These are phyloP conservation scores for Fraxinus pennsylvanica DNA, from an alignment of 257 asterid genomes.

Conservation along the genomic window DNA sequence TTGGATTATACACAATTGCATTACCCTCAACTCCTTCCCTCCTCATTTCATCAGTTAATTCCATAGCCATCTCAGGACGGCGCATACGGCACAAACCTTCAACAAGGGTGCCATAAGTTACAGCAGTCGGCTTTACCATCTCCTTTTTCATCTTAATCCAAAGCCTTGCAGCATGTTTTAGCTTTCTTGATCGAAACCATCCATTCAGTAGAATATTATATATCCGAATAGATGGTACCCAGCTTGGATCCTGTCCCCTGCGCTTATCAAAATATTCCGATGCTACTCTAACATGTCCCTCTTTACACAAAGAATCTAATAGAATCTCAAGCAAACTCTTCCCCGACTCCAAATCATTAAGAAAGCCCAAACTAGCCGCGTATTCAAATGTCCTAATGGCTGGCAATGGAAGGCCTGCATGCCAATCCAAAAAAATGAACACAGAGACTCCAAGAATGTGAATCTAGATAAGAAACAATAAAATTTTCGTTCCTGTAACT, in stretches of 20 bases:
- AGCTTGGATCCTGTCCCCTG: slow-evolving; percentile 46
- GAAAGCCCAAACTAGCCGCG: slow-evolving; percentile 47
- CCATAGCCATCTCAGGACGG: slow-evolving; percentile 61
- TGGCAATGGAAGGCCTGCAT: slow-evolving; percentile 54
- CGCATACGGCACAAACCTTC: slow-evolving; percentile 77
- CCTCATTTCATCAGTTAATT: slow-evolving; percentile 61
- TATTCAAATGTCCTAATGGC: slow-evolving; percentile 72
- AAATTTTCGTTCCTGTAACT: background rate
- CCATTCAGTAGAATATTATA: slow-evolving; percentile 78
- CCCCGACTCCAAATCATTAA: slow-evolving; percentile 32
- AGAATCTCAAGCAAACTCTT: slow-evolving; percentile 57
- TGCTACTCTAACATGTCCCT: slow-evolving; percentile 70
- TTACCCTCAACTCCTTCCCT: slow-evolving; percentile 59
- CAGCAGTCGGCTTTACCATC: slow-evolving; percentile 52
- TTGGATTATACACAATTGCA: slow-evolving; percentile 69
- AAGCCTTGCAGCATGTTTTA: slow-evolving; percentile 56
- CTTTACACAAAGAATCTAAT: slow-evolving; percentile 81
- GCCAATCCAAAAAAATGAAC: slow-evolving; percentile 23
- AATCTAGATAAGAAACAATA: background rate
- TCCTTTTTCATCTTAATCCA: slow-evolving; percentile 71
- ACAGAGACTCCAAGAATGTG: background rate
- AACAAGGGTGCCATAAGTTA: slow-evolving; percentile 80
- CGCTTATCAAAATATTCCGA: slow-evolving; percentile 51
- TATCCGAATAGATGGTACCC: slow-evolving; percentile 54
- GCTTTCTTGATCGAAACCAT: slow-evolving; percentile 66